These are phyloP conservation scores for Fraxinus velutina DNA, from an alignment of 305 asterid species.

Conservation along the genomic window DNA sequence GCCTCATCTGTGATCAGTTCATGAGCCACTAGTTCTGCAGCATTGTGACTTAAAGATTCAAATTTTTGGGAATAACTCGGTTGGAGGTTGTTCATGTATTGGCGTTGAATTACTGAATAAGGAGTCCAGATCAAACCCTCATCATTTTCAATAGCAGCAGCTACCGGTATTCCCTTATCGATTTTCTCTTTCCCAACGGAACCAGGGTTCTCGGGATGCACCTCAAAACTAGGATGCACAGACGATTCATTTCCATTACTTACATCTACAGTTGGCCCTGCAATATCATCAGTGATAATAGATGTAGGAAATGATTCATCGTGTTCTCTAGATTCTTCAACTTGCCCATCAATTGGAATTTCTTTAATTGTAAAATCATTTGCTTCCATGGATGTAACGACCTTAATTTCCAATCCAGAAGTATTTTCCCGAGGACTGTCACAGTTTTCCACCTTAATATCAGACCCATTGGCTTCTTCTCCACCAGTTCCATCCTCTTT, in stretches of 20 bases:
- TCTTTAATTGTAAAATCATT: conserved; percentile 42
- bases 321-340: conserved; percentile 32
- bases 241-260: conserved; percentile 34
- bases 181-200: conserved; percentile 32
- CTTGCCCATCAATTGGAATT: conserved; percentile 39
- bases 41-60: conserved; percentile 47
- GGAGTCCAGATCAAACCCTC: conserved; percentile 76
- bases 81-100: conserved; percentile 58
- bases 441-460: conserved; percentile 34
- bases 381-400: conserved; percentile 29
- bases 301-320: conserved; percentile 23
- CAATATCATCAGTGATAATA: conserved; percentile 25
- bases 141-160: conserved; percentile 39
- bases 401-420: conserved; percentile 34
- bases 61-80: conserved; percentile 42
- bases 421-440: conserved; percentile 20
- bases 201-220: conserved; percentile 28
- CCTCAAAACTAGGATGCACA: conserved; percentile 33
- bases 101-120: conserved; percentile 57
- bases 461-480: conserved; percentile 22
- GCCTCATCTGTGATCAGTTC: conserved; percentile 62
- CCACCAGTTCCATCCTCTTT: conserved; percentile 26
- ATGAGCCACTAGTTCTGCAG: conserved; percentile 44
- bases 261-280: conserved; percentile 12
- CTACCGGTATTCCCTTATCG: conserved; percentile 35